Base-by-base conservation (phyloP, 192 early-diverging fungal genomes). In the Podochytrium sp. region DNA sequence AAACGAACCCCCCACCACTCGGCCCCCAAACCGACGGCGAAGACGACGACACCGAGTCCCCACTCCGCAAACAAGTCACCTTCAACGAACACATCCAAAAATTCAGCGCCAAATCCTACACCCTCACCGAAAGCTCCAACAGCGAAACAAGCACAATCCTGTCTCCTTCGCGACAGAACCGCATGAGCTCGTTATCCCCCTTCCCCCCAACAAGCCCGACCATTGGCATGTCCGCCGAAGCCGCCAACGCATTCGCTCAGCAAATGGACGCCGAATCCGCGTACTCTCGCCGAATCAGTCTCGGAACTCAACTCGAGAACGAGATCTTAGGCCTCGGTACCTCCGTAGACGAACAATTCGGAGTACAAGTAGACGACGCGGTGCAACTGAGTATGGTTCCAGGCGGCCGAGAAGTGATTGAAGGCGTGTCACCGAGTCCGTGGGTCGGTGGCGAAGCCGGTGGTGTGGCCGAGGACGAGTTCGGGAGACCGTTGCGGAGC, bases 331-430 rank as follows among this genome's bases (percentile, higher is more conserved):
- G n/a, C 18, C 12, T 12, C 1, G 47, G 27, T 33, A 4, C 29
- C 30, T 32, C 55, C 12, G 47, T 49, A n/a, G 34, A 61, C 37
- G 59, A 61, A 34, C 30, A 61, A 39, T 4, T 4, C 16, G 59
- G 39, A n/a, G 39, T 38, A 4, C 6, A 14, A n/a, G 34, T 61
- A 12, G 55, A n/a, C 18, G 18, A 34, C 37, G 39, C 20, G 0
- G 38, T 3, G 35, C 18, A 57, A 25, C 29, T 27, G 18, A 65
- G 63, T 42, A 65, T 65, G 63, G 29, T 65, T 47, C 63, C 63
- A 47, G 29, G 63, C 2, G 63, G 43, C 1, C 1, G 63, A 65
- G 63, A 32, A 20, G 63, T 65, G 16, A 27, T 65, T 1, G 37
- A 12, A 34, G n/a, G n/a, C n/a, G n/a, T n/a, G n/a, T n/a, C n/a